Conservation (phyloP, 345 rosid species). For the Lumnitzera racemosa region DNA sequence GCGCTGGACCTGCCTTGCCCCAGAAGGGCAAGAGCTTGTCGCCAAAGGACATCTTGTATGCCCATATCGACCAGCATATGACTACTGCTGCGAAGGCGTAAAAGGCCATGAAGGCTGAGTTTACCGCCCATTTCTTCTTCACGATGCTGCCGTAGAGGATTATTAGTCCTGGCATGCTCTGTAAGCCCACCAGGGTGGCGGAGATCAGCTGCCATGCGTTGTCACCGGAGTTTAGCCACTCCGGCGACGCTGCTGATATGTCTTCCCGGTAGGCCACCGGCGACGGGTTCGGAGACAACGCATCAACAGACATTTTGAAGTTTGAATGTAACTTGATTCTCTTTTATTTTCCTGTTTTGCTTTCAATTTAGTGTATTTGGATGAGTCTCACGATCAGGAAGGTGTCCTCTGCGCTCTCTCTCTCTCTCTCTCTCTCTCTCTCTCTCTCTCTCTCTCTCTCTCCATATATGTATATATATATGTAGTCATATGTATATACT, state of each 20-base stretch:
- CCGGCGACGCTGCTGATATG: background rate
- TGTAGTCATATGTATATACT: too few relatives aligned
- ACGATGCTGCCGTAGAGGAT: conserved; percentile 21
- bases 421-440: too few relatives aligned
- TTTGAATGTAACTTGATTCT: background rate
- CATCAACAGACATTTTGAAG: conserved; percentile 6
- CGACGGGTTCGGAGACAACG: conserved; percentile 3
- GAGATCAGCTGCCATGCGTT: conserved; percentile 17
- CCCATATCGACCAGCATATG: conserved; percentile 17
- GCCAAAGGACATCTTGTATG: conserved; percentile 20
- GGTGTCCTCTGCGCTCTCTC: too few relatives aligned
- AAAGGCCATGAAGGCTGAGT: conserved; percentile 23
- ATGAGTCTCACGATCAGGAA: too few relatives aligned
- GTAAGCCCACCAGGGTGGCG: conserved; percentile 19
- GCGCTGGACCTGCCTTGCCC: conserved; percentile 18
- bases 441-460: too few relatives aligned
- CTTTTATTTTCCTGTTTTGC: too few relatives aligned
- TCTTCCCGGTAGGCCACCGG: conserved; percentile 15
- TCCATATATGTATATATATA: too few relatives aligned
- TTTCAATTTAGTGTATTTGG: too few relatives aligned
- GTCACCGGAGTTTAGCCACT: conserved; percentile 22
- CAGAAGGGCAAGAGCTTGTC: conserved; percentile 14
- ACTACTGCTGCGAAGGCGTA: conserved; percentile 19
- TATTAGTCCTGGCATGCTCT: conserved; percentile 17
- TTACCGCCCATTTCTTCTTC: conserved; percentile 21